Evolutionary conservation across 2,329 filamentous ascomycete species (phyloP).

Genomic region (Proliferodiscus dingleyae): DNA sequence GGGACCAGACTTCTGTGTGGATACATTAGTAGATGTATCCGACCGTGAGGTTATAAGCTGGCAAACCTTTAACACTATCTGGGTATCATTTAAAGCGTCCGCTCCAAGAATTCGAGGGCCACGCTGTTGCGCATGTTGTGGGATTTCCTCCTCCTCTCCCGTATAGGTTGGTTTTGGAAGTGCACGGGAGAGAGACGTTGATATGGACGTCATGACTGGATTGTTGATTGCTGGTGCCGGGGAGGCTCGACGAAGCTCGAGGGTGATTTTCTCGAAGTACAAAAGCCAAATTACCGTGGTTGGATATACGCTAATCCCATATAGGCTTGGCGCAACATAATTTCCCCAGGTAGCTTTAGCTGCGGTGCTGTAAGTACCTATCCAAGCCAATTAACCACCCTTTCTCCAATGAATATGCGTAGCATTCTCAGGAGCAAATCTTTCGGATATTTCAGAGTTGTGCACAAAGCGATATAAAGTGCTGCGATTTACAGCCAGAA

Average conservation of each 20-base stretch:
- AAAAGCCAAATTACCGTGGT: slow-evolving; percentile 13
- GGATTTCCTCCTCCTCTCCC: slow-evolving; percentile 80
- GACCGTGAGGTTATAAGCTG: background rate
- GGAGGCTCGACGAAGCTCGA: slow-evolving; percentile 8
- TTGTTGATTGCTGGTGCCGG: slow-evolving; percentile 3
- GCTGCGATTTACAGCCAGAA: too few relatives aligned
- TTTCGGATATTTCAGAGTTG: too few relatives aligned
- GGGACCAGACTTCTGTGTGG: slow-evolving; percentile 65
- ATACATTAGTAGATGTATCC: slow-evolving; percentile 16
- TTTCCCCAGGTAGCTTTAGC: too few relatives aligned
- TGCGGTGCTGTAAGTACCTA: too few relatives aligned
- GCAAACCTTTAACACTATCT: slow-evolving; percentile 71
- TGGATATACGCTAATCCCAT: slow-evolving; percentile 8
- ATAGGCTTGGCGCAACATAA: slow-evolving; percentile 7
- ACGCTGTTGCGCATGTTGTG: slow-evolving; percentile 64
- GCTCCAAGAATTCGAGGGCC: slow-evolving; percentile 79
- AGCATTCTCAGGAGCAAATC: too few relatives aligned
- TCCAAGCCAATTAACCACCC: too few relatives aligned
- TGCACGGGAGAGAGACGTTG: slow-evolving; percentile 68
- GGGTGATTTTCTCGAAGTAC: slow-evolving; percentile 11
- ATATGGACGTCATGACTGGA: slow-evolving; percentile 58
- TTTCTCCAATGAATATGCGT: too few relatives aligned
- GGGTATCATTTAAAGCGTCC: slow-evolving; percentile 75
- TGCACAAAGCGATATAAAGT: too few relatives aligned
- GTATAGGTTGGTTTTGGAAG: slow-evolving; percentile 89